phyloP scores from a whole-genome alignment of 768 basidiomycete species.

The Phlebiopsis flavidoalba region DNA sequence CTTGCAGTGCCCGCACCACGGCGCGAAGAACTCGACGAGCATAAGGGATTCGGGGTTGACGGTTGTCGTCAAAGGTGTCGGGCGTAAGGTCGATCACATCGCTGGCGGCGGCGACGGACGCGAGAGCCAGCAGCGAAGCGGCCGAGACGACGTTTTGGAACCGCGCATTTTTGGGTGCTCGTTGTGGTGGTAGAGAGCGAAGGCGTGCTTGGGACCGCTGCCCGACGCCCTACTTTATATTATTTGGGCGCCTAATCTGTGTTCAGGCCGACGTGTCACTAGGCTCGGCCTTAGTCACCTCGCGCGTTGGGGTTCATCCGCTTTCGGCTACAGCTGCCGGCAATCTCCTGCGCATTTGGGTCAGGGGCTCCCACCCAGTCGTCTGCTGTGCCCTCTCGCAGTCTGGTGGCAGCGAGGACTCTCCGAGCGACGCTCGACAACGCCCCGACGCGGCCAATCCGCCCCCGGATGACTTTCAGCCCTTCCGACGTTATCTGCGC shows the following conservation, averaged over 20 bases:
- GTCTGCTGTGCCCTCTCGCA: background rate
- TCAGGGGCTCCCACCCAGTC: background rate
- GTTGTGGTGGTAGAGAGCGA: background rate
- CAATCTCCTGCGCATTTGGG: background rate
- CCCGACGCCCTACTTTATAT: slow-evolving; percentile 1
- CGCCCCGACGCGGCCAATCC: background rate
- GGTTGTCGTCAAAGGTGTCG: slow-evolving; percentile 58
- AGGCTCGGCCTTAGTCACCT: background rate
- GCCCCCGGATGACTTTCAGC: background rate
- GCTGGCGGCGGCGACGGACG: slow-evolving; percentile 50
- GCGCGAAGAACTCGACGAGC: slow-evolving; percentile 94
- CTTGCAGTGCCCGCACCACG: slow-evolving; percentile 96
- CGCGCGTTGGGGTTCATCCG: background rate
- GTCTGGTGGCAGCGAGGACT: slow-evolving; percentile 1
- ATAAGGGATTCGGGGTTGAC: slow-evolving; percentile 68
- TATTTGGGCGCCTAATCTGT: slow-evolving; percentile 1
- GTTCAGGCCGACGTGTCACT: slow-evolving; percentile 3
- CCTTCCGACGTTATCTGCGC: background rate
- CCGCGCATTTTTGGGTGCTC: slow-evolving; percentile 49
- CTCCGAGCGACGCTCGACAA: slow-evolving; percentile 5
- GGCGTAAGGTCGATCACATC: slow-evolving; percentile 79
- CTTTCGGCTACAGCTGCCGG: background rate
- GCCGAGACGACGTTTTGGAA: slow-evolving; percentile 44
- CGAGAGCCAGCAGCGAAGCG: slow-evolving; percentile 49
- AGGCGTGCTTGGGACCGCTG: background rate